A percentile compares a stretch with the other conserved stretches of the same genome.
phyloP scores from a whole-genome alignment of 257 asterid genomes.

The Handroanthus guayacan region DNA sequence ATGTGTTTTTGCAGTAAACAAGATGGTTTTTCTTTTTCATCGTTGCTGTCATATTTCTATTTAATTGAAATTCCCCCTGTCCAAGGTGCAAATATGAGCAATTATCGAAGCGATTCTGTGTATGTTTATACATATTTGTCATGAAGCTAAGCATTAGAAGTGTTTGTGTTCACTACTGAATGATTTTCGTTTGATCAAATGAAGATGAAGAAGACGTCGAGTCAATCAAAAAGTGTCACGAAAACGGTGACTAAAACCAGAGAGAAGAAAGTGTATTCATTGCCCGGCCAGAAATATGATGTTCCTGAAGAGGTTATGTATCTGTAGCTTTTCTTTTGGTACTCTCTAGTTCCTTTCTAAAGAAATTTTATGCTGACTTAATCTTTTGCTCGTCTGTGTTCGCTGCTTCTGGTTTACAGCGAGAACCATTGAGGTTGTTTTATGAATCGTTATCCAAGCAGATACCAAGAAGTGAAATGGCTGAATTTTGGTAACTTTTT shows the following conservation, averaged over 20 bases:
- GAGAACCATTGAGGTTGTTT: conserved; percentile 90
- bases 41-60: too few relatives aligned
- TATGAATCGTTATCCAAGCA: conserved; percentile 85
- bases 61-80: too few relatives aligned
- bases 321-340: conserved; percentile 5
- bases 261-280: conserved; percentile 79
- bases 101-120: too few relatives aligned
- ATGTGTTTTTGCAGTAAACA: too few relatives aligned
- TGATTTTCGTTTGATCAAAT: conserved; percentile 53
- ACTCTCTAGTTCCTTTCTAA: neutral
- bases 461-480: conserved; percentile 98
- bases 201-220: conserved; percentile 66
- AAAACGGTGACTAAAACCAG: conserved; percentile 68
- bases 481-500: conserved; percentile 82
- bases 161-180: conserved; percentile 28
- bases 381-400: conserved; percentile 17
- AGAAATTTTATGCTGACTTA: conserved; percentile 20
- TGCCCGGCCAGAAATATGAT: conserved; percentile 91
- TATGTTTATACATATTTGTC: neutral
- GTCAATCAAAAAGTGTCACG: conserved; percentile 56
- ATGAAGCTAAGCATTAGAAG: neutral
- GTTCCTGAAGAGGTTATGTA: conserved; percentile 87
- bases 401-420: conserved; percentile 47
- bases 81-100: too few relatives aligned
- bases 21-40: too few relatives aligned